Percentiles rank a stretch among this genome's conserved stretches.
phyloP scores from a whole-genome alignment of 441 rosid species.

The Euphorbia schlechtendalii region DNA sequence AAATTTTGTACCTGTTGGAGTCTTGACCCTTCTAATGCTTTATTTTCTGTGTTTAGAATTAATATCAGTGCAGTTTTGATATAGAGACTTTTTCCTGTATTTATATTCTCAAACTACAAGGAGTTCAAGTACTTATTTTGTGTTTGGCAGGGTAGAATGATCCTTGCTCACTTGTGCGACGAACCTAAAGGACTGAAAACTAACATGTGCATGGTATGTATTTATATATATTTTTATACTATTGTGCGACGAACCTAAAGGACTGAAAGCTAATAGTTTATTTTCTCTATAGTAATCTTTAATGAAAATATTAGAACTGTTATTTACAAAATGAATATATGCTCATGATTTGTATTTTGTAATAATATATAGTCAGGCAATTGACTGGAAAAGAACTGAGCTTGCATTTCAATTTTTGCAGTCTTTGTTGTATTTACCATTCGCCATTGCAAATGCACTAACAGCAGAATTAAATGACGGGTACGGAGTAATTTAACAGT shows the following conservation, averaged over 20 bases:
- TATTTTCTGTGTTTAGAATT: not conserved
- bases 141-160: slow-evolving; percentile 87
- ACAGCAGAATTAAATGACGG: slow-evolving; percentile 80
- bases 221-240: too few relatives aligned
- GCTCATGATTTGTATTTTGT: not conserved
- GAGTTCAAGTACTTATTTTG: slow-evolving; percentile 1
- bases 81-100: not conserved
- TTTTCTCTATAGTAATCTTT: too few relatives aligned
- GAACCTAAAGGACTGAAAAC: slow-evolving; percentile 98
- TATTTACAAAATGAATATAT: not conserved
- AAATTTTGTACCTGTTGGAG: too few relatives aligned
- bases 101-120: not conserved
- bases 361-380: not conserved
- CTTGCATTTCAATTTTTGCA: slow-evolving; percentile 22
- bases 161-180: slow-evolving; percentile 94
- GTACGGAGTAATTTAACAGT: slow-evolving; percentile 31
- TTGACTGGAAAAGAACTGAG: not conserved
- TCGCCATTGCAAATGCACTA: slow-evolving; percentile 85
- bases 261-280: too few relatives aligned
- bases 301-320: not conserved
- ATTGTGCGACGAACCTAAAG: too few relatives aligned
- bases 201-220: slow-evolving; percentile 96
- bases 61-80: not conserved
- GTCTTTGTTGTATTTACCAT: slow-evolving; percentile 89
- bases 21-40: not conserved